These are phyloP conservation scores for Eutypa lata DNA, from an alignment of 2,329 filamentous ascomycete species.

Conservation along the genomic window DNA sequence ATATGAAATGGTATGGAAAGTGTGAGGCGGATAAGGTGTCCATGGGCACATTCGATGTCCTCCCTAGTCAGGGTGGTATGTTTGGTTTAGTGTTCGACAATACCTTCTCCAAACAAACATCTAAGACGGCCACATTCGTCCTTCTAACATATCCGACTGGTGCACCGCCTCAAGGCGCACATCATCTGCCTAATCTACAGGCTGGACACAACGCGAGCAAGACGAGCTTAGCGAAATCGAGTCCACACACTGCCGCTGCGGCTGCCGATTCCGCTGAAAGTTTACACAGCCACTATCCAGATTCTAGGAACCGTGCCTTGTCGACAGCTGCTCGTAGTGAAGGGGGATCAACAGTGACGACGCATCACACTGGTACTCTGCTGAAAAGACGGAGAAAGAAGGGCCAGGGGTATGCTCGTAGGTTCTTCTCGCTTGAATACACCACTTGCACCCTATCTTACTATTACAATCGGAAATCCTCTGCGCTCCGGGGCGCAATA, in stretches of 20 bases:
- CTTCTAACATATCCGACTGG: conserved; percentile 90
- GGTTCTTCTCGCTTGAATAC: conserved; percentile 96
- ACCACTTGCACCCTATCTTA: conserved; percentile 93
- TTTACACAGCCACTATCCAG: conserved; percentile 49
- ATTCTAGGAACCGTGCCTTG: conserved; percentile 37
- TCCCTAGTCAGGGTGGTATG: conserved; percentile 75
- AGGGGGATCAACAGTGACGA: conserved; percentile 38
- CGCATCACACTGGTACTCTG: conserved; percentile 79
- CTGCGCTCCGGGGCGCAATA: conserved; percentile 86
- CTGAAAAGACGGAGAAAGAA: conserved; percentile 90
- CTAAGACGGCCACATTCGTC: conserved; percentile 93
- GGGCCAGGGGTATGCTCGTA: conserved; percentile 86
- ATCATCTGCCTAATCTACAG: conserved; percentile 63
- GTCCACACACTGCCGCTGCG: conserved; percentile 40
- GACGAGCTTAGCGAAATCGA: conserved; percentile 50
- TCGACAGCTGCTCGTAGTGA: conserved; percentile 54
- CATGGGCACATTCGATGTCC: conserved; percentile 83
- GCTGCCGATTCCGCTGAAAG: conserved; percentile 59
- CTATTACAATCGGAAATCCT: conserved; percentile 91
- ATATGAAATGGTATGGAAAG: conserved; percentile 85
- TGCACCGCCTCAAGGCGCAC: conserved; percentile 70
- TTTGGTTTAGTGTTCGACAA: conserved; percentile 98
- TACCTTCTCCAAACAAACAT: conserved; percentile 92
- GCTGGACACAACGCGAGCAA: conserved; percentile 40
- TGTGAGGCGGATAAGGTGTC: conserved; percentile 96